Evolutionary conservation across 208 protist species (phyloP).

Genomic region (Trypanosoma scelopori): DNA sequence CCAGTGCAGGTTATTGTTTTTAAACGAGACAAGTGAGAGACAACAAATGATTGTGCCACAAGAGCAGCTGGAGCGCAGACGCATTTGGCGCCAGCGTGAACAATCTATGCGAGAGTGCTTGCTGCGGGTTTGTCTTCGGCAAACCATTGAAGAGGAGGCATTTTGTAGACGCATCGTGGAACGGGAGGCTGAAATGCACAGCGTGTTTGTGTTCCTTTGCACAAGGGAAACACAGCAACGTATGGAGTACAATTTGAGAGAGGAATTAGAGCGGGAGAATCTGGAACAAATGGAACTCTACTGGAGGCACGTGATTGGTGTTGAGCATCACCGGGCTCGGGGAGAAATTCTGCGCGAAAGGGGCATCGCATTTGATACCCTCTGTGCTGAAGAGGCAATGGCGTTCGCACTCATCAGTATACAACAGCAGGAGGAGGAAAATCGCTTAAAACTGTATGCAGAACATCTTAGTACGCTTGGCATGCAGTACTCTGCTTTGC

Average conservation of each 20-base stretch:
- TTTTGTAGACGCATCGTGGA: not conserved
- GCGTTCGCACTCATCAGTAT: not conserved
- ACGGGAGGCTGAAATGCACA: not conserved
- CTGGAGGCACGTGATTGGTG: no score
- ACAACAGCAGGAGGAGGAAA: not conserved
- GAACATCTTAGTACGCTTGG: not conserved
- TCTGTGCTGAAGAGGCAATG: not conserved
- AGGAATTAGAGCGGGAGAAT: not conserved
- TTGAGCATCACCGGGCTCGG: not conserved
- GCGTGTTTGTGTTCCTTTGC: constrained; percentile 1
- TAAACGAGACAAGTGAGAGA: constrained; percentile 51
- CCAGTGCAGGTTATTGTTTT: constrained; percentile 22
- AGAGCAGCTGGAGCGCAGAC: constrained; percentile 49
- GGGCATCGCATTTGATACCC: not conserved
- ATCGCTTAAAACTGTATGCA: not conserved
- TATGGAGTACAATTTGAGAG: not conserved
- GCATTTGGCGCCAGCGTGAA: constrained; percentile 39
- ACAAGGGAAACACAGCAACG: not conserved
- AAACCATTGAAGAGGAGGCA: constrained; percentile 1
- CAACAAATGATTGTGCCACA: constrained; percentile 64
- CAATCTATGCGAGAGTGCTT: constrained; percentile 3
- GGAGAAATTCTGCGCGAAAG: not conserved
- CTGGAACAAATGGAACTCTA: not conserved
- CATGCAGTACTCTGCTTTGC: not conserved
- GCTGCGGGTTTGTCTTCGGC: constrained; percentile 5